Percentiles rank a stretch among this genome's conserved stretches.
These are phyloP conservation scores for Mycosphaerella arachidis DNA, from an alignment of 2,329 filamentous ascomycete species.

Conservation along the genomic window DNA sequence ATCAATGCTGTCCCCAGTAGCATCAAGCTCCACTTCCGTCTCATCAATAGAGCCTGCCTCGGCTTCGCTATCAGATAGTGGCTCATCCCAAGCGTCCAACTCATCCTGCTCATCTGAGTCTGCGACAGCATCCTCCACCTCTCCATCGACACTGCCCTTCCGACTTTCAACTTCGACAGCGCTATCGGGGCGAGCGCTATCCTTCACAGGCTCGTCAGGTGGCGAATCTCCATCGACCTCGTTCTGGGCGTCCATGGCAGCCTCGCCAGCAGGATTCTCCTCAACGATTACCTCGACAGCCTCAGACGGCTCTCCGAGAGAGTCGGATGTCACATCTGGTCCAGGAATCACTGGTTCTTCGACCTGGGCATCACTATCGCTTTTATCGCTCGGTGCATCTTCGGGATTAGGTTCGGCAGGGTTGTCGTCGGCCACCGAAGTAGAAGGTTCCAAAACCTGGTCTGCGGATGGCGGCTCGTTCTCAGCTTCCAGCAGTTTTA, in stretches of 20 bases:
- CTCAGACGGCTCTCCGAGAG: neutral
- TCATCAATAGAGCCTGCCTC: neutral
- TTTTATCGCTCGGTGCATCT: neutral
- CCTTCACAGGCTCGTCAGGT: neutral
- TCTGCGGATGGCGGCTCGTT: neutral
- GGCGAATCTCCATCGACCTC: neutral
- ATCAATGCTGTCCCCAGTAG: neutral
- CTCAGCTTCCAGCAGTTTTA: neutral
- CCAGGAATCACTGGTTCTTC: neutral
- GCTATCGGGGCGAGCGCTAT: neutral
- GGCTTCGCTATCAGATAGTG: neutral
- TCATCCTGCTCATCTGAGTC: neutral
- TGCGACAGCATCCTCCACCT: no score
- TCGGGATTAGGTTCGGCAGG: neutral
- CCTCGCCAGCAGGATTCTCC: neutral
- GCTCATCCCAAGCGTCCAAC: neutral
- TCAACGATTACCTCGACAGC: neutral
- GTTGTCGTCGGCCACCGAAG: neutral
- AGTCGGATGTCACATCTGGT: neutral
- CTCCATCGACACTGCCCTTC: neutral
- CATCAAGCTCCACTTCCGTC: neutral
- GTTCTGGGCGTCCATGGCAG: neutral
- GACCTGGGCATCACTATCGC: neutral
- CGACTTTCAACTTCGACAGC: neutral
- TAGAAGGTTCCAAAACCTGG: neutral